Evolutionary conservation across 352 stramenopile genomes (phyloP).

Genomic region (Globisporangium ultimum): DNA sequence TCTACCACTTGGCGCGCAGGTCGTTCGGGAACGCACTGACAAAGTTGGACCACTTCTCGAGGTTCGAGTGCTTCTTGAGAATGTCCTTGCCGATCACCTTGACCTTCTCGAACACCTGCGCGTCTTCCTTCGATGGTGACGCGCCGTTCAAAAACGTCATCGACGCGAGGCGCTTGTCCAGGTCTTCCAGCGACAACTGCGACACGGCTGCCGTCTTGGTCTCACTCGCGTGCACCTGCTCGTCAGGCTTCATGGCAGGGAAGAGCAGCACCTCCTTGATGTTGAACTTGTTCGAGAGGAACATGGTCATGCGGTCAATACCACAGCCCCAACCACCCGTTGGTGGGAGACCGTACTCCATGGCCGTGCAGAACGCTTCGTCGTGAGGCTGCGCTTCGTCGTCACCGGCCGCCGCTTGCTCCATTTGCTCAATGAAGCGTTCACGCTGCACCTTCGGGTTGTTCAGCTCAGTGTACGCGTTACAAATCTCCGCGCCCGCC

Average conservation of each 20-base stretch:
- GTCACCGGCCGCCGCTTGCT: constrained; percentile 74
- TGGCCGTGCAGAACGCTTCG: constrained; percentile 91
- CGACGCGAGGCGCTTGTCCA: constrained; percentile 59
- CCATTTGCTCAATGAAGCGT: constrained; percentile 81
- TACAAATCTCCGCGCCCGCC: constrained; percentile 95
- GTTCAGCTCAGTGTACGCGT: constrained; percentile 99
- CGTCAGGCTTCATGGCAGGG: constrained; percentile 98
- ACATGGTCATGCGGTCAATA: constrained; percentile 97
- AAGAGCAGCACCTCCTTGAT: constrained; percentile 99
- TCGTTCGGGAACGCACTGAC: constrained; percentile 76
- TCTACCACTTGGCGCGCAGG: constrained; percentile 73
- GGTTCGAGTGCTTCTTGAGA: constrained; percentile 68
- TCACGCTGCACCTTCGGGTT: constrained; percentile 91
- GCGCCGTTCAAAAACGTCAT: constrained; percentile 68
- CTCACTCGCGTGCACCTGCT: constrained; percentile 36
- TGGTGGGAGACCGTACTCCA: constrained; percentile 97
- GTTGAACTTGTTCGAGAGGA: constrained; percentile 93
- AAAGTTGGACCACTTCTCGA: constrained; percentile 74
- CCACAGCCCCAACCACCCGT: constrained; percentile 97
- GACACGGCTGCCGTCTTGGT: constrained; percentile 1
- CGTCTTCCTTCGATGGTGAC: constrained; percentile 72
- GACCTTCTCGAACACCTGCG: constrained; percentile 58
- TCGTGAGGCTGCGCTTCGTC: constrained; percentile 91
- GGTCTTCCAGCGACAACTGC: constrained; percentile 34
- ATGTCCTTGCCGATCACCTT: constrained; percentile 79